phyloP scores from a whole-genome alignment of 169 alveolate species.

The Plasmodium inui region DNA sequence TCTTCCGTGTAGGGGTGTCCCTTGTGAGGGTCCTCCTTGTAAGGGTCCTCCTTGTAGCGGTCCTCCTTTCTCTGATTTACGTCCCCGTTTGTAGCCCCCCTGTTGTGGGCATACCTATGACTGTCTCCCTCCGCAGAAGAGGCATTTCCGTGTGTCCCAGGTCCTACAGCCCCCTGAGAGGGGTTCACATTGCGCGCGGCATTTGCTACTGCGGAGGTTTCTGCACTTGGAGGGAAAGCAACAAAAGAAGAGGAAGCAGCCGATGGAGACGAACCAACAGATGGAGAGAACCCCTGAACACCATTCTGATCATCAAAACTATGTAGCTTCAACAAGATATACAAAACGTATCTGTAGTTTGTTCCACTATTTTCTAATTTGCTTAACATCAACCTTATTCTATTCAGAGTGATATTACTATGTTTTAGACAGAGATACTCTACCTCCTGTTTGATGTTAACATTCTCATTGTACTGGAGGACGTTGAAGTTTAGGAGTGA shows the following conservation, averaged over 20 bases:
- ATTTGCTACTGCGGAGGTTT: neutral
- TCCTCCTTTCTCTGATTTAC: neutral
- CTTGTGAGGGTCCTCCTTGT: neutral
- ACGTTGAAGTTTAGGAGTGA: constrained; percentile 45
- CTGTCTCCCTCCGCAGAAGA: neutral
- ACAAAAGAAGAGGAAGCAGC: too few species aligned
- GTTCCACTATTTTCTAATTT: constrained; percentile 48
- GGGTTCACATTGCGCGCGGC: neutral
- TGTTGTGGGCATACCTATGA: neutral
- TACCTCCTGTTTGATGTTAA: constrained; percentile 39
- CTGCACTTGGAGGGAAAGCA: neutral
- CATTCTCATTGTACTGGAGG: constrained; percentile 49
- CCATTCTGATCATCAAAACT: constrained; percentile 18
- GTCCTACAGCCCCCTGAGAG: neutral
- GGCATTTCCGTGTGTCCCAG: neutral
- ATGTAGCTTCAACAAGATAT: constrained; percentile 27
- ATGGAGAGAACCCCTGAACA: too few species aligned
- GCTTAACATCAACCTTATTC: constrained; percentile 37
- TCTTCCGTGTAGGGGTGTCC: too few species aligned
- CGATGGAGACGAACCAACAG: too few species aligned
- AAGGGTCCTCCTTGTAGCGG: neutral
- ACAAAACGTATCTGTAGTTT: constrained; percentile 32
- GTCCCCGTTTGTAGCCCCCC: neutral
- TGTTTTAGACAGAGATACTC: constrained; percentile 57
- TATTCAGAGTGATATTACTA: constrained; percentile 32